Percentiles rank a stretch among this genome's conserved stretches.
Conservation (phyloP, 2,329 filamentous ascomycete species). For the Xylaria sp. region DNA sequence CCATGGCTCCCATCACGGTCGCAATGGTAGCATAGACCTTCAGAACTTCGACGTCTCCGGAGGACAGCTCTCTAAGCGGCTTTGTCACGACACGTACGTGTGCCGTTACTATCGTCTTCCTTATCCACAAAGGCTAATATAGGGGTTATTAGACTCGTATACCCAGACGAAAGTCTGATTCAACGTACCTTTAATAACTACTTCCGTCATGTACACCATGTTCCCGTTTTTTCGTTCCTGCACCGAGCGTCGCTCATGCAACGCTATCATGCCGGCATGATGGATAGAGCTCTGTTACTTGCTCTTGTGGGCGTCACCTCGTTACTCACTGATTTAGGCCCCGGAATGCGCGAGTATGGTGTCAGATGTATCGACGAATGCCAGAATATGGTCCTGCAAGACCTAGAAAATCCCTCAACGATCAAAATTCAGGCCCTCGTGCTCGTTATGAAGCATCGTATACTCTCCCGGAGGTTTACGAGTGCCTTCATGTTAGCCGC, state of each 20-base stretch:
- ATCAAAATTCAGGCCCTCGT: slow-evolving; percentile 58
- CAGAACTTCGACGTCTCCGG: slow-evolving; percentile 31
- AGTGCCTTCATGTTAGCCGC: slow-evolving; percentile 55
- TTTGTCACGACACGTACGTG: slow-evolving; percentile 36
- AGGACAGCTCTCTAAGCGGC: slow-evolving; percentile 25
- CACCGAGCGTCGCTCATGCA: slow-evolving; percentile 66
- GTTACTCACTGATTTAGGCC: slow-evolving; percentile 60
- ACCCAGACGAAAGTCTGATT: slow-evolving; percentile 53
- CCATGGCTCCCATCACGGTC: slow-evolving; percentile 42
- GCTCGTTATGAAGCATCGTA: slow-evolving; percentile 54
- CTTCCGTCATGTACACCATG: slow-evolving; percentile 64
- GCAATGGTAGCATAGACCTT: slow-evolving; percentile 36
- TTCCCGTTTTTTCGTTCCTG: slow-evolving; percentile 63
- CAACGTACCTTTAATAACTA: slow-evolving; percentile 61
- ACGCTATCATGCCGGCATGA: slow-evolving; percentile 60
- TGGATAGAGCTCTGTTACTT: slow-evolving; percentile 59
- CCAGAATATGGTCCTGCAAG: slow-evolving; percentile 56
- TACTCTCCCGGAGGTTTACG: slow-evolving; percentile 52
- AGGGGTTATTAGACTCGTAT: slow-evolving; percentile 49
- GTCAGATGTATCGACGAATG: slow-evolving; percentile 61
- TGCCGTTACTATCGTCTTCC: slow-evolving; percentile 24
- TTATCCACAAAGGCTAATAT: slow-evolving; percentile 31
- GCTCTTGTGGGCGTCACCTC: slow-evolving; percentile 62
- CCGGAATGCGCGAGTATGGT: slow-evolving; percentile 57
- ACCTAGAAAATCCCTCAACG: slow-evolving; percentile 61